Conservation (phyloP, 768 basidiomycete genomes). For the Lentinula boryana region DNA sequence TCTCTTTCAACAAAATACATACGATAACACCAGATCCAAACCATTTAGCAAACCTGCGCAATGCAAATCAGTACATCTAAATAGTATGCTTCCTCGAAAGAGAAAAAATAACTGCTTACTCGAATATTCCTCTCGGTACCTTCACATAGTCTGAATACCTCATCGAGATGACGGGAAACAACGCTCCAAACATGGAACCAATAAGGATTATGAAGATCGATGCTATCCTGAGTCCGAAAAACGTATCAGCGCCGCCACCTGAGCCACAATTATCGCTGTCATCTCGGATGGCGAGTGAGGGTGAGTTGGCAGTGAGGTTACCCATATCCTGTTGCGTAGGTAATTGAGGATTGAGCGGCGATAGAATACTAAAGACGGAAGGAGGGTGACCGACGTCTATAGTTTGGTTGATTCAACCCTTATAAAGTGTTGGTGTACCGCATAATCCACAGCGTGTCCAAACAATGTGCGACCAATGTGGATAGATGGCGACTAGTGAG, state of each 20-base stretch:
- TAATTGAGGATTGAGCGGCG: not conserved
- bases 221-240: conserved; percentile 38
- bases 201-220: conserved; percentile 51
- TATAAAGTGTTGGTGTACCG: not conserved
- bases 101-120: conserved; percentile 29
- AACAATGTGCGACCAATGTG: not conserved
- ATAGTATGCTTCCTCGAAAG: not conserved
- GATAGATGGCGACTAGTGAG: not conserved
- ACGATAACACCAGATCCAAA: conserved; percentile 90
- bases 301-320: not conserved
- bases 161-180: conserved; percentile 49
- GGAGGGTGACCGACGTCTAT: not conserved
- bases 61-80: conserved; percentile 7
- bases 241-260: conserved; percentile 33
- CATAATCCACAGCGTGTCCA: not conserved
- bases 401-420: not conserved
- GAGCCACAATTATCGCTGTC: conserved; percentile 25
- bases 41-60: conserved; percentile 71
- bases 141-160: conserved; percentile 27
- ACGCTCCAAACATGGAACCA: conserved; percentile 38
- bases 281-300: not conserved
- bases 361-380: not conserved
- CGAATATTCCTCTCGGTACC: conserved; percentile 41
- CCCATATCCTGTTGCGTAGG: not conserved
- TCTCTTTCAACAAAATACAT: conserved; percentile 17